Conservation (phyloP, 2,329 filamentous ascomycete species). For the Kalaharituber pfeilii region DNA sequence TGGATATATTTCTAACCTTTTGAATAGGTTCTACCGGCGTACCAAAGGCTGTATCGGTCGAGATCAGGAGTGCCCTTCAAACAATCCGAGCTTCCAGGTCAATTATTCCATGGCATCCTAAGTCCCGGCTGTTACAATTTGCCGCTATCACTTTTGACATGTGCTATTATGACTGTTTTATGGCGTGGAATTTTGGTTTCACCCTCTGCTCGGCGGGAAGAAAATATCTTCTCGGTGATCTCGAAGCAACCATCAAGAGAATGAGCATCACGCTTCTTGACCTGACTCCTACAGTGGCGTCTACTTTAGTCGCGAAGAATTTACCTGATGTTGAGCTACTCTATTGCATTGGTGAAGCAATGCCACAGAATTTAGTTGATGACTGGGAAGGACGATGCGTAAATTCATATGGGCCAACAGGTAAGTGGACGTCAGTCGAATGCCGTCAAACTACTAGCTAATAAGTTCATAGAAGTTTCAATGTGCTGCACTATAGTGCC, state of each 20-base stretch:
- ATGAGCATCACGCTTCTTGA: constrained; percentile 28
- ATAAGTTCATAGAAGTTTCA: constrained; percentile 26
- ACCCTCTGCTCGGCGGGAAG: constrained; percentile 29
- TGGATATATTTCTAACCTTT: background rate
- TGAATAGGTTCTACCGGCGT: constrained; percentile 27
- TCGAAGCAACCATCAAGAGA: constrained; percentile 25
- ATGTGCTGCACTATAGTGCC: constrained; percentile 32
- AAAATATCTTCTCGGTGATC: constrained; percentile 27
- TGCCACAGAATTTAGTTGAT: constrained; percentile 27
- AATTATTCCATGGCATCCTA: constrained; percentile 27
- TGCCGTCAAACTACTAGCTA: constrained; percentile 3
- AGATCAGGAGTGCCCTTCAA: constrained; percentile 29
- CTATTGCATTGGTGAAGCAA: constrained; percentile 32
- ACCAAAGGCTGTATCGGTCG: constrained; percentile 31
- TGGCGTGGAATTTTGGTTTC: constrained; percentile 31
- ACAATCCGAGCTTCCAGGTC: constrained; percentile 28
- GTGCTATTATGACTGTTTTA: constrained; percentile 33
- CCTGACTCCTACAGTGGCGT: constrained; percentile 30
- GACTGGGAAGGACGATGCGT: constrained; percentile 29
- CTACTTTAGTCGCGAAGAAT: constrained; percentile 24
- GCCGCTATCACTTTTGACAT: constrained; percentile 31
- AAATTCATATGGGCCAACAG: constrained; percentile 31
- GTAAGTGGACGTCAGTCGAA: constrained; percentile 9
- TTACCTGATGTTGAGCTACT: constrained; percentile 29
- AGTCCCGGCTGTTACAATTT: constrained; percentile 30